phyloP scores from a whole-genome alignment of 495 filamentous ascomycete species.

The Penicillium cosmopolitanum region DNA sequence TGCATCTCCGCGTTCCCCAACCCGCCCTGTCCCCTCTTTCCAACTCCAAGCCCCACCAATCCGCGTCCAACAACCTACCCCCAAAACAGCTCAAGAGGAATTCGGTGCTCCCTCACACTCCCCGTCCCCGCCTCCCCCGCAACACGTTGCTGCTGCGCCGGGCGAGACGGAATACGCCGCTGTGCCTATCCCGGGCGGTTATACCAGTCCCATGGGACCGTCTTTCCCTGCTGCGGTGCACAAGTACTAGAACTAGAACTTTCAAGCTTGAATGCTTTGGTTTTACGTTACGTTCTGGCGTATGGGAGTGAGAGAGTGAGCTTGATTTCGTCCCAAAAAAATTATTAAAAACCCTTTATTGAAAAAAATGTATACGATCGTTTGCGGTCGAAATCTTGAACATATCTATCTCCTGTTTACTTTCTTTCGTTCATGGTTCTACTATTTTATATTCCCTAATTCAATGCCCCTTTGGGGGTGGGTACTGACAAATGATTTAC shows the following conservation, averaged over 20 bases:
- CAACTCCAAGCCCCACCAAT: slow-evolving; percentile 82
- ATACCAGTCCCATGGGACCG: slow-evolving; percentile 49
- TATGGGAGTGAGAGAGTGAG: background rate
- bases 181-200: slow-evolving; percentile 57
- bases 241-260: slow-evolving; percentile 10
- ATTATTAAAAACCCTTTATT: background rate
- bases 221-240: slow-evolving; percentile 36
- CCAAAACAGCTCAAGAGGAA: slow-evolving; percentile 61
- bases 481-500: slow-evolving; percentile 17
- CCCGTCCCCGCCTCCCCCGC: slow-evolving; percentile 30
- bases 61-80: slow-evolving; percentile 74
- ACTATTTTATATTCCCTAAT: background rate
- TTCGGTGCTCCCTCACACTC: slow-evolving; percentile 44
- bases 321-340: slow-evolving; percentile 7
- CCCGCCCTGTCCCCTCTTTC: slow-evolving; percentile 62
- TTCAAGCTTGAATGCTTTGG: too few species aligned
- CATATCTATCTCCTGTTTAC: background rate
- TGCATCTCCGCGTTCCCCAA: slow-evolving; percentile 53
- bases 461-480: background rate
- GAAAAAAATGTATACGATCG: slow-evolving; percentile 1
- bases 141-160: slow-evolving; percentile 50
- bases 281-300: background rate
- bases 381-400: slow-evolving; percentile 3
- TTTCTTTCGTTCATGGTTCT: slow-evolving; percentile 2
- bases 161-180: slow-evolving; percentile 54